Conservation (phyloP, 2,329 filamentous ascomycete genomes). For the Chrysoporthe cubensis region DNA sequence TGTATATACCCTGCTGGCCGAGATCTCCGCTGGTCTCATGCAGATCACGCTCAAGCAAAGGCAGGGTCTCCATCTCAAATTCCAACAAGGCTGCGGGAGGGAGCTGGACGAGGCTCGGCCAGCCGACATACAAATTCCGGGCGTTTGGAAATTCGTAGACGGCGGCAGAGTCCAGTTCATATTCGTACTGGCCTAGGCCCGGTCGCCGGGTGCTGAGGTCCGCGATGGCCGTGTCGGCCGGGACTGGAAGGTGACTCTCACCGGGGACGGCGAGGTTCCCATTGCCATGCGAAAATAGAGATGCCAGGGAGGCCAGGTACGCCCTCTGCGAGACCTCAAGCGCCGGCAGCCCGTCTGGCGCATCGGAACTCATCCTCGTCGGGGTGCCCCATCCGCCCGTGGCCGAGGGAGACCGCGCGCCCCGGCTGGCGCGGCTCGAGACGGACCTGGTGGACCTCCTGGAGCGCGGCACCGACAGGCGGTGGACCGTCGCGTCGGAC, state of each 20-base stretch:
- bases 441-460: slow-evolving; percentile 6
- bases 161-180: slow-evolving; percentile 7
- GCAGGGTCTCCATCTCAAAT: slow-evolving; percentile 23
- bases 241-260: neutral
- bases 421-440: neutral
- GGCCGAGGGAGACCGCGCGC: neutral
- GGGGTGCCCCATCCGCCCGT: neutral
- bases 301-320: slow-evolving; percentile 20
- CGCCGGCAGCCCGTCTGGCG: slow-evolving; percentile 7
- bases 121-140: slow-evolving; percentile 17
- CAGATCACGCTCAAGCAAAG: slow-evolving; percentile 22
- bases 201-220: slow-evolving; percentile 2
- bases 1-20: slow-evolving; percentile 20
- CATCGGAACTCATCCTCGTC: neutral
- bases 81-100: slow-evolving; percentile 20
- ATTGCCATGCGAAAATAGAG: slow-evolving; percentile 10
- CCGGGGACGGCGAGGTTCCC: neutral
- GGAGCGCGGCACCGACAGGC: slow-evolving; percentile 16
- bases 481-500: slow-evolving; percentile 10
- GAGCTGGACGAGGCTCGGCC: slow-evolving; percentile 14
- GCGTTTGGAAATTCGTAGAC: slow-evolving; percentile 14
- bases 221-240: slow-evolving; percentile 9
- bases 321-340: slow-evolving; percentile 18
- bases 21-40: slow-evolving; percentile 17
- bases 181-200: slow-evolving; percentile 8